Evolutionary conservation across 2,329 filamentous ascomycete species (phyloP).

Genomic region (Helicocarpus griseus): DNA sequence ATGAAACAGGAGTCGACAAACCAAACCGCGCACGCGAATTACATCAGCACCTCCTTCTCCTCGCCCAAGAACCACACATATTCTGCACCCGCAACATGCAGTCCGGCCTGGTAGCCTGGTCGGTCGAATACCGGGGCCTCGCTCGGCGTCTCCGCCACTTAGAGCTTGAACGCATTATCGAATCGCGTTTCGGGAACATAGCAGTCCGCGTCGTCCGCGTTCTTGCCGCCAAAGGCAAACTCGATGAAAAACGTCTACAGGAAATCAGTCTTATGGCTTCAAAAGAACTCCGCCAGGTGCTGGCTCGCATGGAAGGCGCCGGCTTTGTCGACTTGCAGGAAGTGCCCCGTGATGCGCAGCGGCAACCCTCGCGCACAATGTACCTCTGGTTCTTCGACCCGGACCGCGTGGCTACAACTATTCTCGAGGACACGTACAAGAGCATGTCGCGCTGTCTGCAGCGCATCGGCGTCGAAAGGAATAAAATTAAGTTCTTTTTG

Average conservation of each 20-base stretch:
- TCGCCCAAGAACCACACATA: slow-evolving; percentile 31
- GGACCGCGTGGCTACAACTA: slow-evolving; percentile 57
- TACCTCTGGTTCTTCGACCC: slow-evolving; percentile 89
- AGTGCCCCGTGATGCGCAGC: slow-evolving; percentile 76
- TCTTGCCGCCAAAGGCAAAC: slow-evolving; percentile 73
- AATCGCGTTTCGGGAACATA: slow-evolving; percentile 63
- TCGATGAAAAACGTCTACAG: slow-evolving; percentile 87
- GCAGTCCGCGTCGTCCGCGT: slow-evolving; percentile 79
- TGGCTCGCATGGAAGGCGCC: slow-evolving; percentile 75
- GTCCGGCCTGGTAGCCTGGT: slow-evolving; percentile 62
- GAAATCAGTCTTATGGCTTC: slow-evolving; percentile 74
- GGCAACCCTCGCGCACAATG: slow-evolving; percentile 71
- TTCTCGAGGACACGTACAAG: slow-evolving; percentile 79
- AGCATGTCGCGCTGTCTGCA: slow-evolving; percentile 78
- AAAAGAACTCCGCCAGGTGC: slow-evolving; percentile 71
- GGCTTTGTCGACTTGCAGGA: slow-evolving; percentile 90
- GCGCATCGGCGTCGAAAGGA: slow-evolving; percentile 65
- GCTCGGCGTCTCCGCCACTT: slow-evolving; percentile 60
- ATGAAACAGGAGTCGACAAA: slow-evolving; percentile 33
- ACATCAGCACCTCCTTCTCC: slow-evolving; percentile 40
- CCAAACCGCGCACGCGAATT: slow-evolving; percentile 24
- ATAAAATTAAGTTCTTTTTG: slow-evolving; percentile 61
- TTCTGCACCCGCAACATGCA: slow-evolving; percentile 27
- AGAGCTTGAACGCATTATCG: slow-evolving; percentile 74
- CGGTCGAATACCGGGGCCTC: slow-evolving; percentile 69